These are phyloP conservation scores for Podosphaera xanthii DNA, from an alignment of 2,329 filamentous ascomycete genomes.

Conservation along the genomic window DNA sequence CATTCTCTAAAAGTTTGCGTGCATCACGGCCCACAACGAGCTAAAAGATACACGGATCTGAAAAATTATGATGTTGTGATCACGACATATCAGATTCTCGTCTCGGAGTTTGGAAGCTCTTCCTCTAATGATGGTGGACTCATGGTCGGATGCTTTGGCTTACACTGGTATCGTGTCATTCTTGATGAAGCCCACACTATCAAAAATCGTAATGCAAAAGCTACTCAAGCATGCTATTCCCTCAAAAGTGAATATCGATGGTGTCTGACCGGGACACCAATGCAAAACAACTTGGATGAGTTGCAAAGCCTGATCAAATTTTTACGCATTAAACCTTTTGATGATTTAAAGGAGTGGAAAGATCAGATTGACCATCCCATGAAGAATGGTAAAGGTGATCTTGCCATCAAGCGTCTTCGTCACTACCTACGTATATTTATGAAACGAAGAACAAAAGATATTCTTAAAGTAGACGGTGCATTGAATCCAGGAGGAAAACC, in stretches of 20 bases:
- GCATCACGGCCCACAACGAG: constrained; percentile 72
- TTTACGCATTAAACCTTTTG: constrained; percentile 74
- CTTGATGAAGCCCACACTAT: constrained; percentile 94
- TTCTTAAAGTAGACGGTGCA: constrained; percentile 72
- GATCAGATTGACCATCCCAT: constrained; percentile 75
- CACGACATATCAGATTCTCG: constrained; percentile 87
- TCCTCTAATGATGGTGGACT: constrained; percentile 34
- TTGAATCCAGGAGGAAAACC: constrained; percentile 52
- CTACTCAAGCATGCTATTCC: constrained; percentile 76
- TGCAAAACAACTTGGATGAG: constrained; percentile 97
- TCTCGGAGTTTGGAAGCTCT: constrained; percentile 64
- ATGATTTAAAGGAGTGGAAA: constrained; percentile 70
- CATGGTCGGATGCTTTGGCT: constrained; percentile 66
- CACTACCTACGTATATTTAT: constrained; percentile 79
- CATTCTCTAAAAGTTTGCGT: constrained; percentile 63
- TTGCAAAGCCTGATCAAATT: constrained; percentile 86
- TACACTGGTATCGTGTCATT: constrained; percentile 89
- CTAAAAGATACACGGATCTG: constrained; percentile 55
- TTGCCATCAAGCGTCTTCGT: constrained; percentile 72
- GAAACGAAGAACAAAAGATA: constrained; percentile 95
- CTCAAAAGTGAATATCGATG: constrained; percentile 73
- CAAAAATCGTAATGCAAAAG: constrained; percentile 93
- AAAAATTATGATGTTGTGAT: constrained; percentile 84
- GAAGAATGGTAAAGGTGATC: constrained; percentile 70
- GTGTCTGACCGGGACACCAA: constrained; percentile 88